A percentile compares a stretch with the other conserved stretches of the same genome.
Evolutionary conservation across 371 early-diverging fungal genomes (phyloP).

Genomic region (Mucor plumbeus): DNA sequence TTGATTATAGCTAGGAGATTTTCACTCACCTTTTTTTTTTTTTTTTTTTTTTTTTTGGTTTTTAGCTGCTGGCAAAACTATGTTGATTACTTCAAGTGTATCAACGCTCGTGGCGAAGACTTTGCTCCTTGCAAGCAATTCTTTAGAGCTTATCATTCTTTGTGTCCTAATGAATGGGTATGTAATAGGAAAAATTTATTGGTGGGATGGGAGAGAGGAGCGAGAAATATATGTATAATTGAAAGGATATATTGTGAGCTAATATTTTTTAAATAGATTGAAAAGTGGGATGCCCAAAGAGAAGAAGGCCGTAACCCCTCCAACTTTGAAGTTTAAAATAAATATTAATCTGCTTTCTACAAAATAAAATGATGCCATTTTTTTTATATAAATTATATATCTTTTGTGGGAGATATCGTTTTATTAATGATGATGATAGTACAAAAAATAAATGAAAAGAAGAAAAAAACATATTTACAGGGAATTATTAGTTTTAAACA

Average conservation of each 20-base stretch:
- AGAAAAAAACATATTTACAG: conserved; percentile 5
- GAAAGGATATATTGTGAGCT: background rate
- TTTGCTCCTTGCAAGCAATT: conserved; percentile 89
- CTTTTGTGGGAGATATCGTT: too few relatives aligned
- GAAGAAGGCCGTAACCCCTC: conserved; percentile 81
- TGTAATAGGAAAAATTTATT: background rate
- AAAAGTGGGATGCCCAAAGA: conserved; percentile 85
- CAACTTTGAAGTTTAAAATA: conserved; percentile 50
- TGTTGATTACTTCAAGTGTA: conserved; percentile 90
- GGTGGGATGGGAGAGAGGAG: background rate
- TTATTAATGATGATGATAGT: background rate
- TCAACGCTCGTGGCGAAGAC: conserved; percentile 89
- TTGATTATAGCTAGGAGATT: background rate
- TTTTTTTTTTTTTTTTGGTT: background rate
- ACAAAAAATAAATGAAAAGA: background rate
- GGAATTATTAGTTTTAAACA: background rate
- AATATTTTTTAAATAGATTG: conserved; percentile 55
- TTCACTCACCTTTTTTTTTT: background rate
- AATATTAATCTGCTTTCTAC: background rate
- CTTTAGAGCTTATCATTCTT: conserved; percentile 69
- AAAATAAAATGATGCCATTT: background rate
- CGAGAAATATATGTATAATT: background rate
- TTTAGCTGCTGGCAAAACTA: conserved; percentile 92
- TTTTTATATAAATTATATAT: conserved; percentile 8
- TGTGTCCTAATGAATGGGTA: conserved; percentile 94